Conservation (phyloP, 192 early-diverging fungal genomes). For the Phlyctochytrium arcticum region DNA sequence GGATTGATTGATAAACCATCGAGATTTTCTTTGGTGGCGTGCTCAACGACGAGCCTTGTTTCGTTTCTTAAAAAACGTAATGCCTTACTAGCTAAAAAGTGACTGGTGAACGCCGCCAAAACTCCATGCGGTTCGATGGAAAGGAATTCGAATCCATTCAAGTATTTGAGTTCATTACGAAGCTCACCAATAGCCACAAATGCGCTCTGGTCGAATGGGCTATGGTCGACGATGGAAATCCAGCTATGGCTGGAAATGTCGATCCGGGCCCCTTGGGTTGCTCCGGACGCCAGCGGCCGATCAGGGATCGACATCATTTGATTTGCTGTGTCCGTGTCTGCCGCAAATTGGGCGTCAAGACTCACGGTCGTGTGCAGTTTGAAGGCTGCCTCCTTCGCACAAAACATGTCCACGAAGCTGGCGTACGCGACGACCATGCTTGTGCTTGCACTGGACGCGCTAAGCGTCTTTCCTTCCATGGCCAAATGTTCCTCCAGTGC, state of each 20-base stretch:
- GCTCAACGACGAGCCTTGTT: conserved; percentile 8
- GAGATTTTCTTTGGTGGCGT: neutral
- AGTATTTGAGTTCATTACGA: conserved; percentile 3
- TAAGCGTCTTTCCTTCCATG: neutral
- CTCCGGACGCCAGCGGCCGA: no score
- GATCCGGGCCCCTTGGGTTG: no score
- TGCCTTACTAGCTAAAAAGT: neutral
- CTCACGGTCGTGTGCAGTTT: conserved; percentile 17
- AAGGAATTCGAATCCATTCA: conserved; percentile 10
- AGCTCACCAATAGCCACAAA: conserved; percentile 13
- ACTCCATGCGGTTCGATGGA: conserved; percentile 12
- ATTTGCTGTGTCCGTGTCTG: neutral
- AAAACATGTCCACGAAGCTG: conserved; percentile 23
- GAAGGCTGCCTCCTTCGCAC: conserved; percentile 21
- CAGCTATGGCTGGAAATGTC: no score
- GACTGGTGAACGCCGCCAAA: conserved; percentile 4
- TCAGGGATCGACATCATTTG: conserved; percentile 13
- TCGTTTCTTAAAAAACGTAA: neutral
- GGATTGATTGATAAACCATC: no score
- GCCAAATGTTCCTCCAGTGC: conserved; percentile 4
- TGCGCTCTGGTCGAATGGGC: conserved; percentile 6
- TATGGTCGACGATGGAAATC: no score
- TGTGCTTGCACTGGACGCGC: neutral
- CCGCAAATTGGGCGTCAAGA: conserved; percentile 14
- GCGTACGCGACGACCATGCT: conserved; percentile 1